Evolutionary conservation across 495 filamentous ascomycete genomes (phyloP).

Genomic region (Penicillium roqueforti): DNA sequence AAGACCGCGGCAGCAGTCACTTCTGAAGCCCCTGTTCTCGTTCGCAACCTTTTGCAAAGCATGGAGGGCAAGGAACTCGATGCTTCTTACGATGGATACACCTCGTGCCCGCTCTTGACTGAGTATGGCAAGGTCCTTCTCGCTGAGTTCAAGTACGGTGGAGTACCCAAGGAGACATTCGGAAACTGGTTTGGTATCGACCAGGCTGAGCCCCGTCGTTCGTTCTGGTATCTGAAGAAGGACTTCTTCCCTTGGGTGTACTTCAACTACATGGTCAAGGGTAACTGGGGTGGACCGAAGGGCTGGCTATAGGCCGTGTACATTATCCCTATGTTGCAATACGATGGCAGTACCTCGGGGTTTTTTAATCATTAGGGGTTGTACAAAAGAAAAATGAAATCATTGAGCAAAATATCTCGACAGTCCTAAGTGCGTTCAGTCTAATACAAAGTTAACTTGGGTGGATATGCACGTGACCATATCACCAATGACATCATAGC

Average conservation of each 20-base stretch:
- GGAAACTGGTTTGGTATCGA: slow-evolving; percentile 51
- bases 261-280: slow-evolving; percentile 54
- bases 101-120: slow-evolving; percentile 63
- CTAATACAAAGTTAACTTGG: not conserved
- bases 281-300: slow-evolving; percentile 59
- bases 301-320: slow-evolving; percentile 34
- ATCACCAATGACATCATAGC: too few relatives aligned
- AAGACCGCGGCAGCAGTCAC: slow-evolving; percentile 68
- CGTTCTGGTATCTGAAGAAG: slow-evolving; percentile 67
- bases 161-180: slow-evolving; percentile 67
- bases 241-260: slow-evolving; percentile 70
- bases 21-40: slow-evolving; percentile 56
- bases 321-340: not conserved
- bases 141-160: slow-evolving; percentile 71
- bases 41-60: slow-evolving; percentile 49
- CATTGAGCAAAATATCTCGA: not conserved
- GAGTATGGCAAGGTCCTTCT: slow-evolving; percentile 65
- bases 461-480: too few relatives aligned
- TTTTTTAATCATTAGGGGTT: not conserved
- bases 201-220: slow-evolving; percentile 50
- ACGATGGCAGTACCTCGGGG: not conserved
- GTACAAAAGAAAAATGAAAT: not conserved
- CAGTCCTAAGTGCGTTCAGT: too few relatives aligned
- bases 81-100: slow-evolving; percentile 60
- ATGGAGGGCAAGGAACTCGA: slow-evolving; percentile 53